phyloP scores from a whole-genome alignment of 192 early-diverging fungal genomes.

The Entrophospora sp. region DNA sequence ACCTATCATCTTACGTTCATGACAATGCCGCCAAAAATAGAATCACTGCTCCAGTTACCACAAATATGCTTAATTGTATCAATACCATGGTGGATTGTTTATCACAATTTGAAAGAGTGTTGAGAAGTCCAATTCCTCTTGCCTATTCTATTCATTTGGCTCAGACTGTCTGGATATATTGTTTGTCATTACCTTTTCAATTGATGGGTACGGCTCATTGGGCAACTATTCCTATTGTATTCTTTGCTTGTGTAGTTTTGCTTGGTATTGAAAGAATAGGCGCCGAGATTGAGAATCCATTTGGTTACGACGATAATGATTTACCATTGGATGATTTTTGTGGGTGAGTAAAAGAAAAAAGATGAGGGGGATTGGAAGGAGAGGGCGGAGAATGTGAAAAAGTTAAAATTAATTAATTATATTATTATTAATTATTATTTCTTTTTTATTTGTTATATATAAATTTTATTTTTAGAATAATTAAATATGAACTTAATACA shows the following conservation, averaged over 20 bases:
- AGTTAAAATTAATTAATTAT: neutral
- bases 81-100: conserved; percentile 49
- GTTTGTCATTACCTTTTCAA: conserved; percentile 77
- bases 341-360: conserved; percentile 29
- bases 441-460: too few species aligned
- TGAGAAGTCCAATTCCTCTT: conserved; percentile 77
- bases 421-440: neutral
- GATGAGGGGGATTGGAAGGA: too few species aligned
- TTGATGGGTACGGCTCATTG: conserved; percentile 43
- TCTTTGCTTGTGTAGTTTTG: conserved; percentile 63
- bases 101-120: conserved; percentile 73
- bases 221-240: conserved; percentile 57
- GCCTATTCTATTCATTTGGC: conserved; percentile 85
- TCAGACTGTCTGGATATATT: conserved; percentile 68
- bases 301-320: conserved; percentile 75
- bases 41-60: conserved; percentile 38
- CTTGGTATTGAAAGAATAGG: conserved; percentile 83
- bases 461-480: neutral
- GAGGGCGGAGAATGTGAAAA: conserved; percentile 3
- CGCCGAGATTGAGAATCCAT: conserved; percentile 89
- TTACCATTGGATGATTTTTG: conserved; percentile 50
- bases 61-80: conserved; percentile 38
- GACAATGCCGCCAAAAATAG: conserved; percentile 25
- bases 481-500: neutral
- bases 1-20: conserved; percentile 48